Conservation (phyloP, 257 asterid genomes). For the Echium plantagineum region DNA sequence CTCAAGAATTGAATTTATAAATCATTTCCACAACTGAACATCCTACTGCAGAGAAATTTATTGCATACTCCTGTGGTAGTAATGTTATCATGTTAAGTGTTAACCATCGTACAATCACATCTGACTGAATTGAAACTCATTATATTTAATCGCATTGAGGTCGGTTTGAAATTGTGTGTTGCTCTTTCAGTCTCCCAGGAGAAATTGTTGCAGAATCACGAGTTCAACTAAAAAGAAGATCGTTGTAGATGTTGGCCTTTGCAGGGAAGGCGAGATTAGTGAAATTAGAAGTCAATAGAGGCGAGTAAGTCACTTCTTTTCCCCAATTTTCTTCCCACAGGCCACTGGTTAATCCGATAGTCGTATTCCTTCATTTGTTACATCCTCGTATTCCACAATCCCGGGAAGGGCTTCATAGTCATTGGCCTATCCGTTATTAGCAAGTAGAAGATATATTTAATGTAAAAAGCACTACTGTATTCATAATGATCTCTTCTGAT, state of each 20-base stretch:
- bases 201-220: slow-evolving; percentile 68
- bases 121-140: background rate
- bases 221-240: slow-evolving; percentile 28
- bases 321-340: slow-evolving; percentile 1
- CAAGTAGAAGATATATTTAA: background rate
- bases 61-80: background rate
- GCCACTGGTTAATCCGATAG: slow-evolving; percentile 6
- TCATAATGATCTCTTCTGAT: background rate
- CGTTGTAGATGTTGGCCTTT: slow-evolving; percentile 58
- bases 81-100: too few relatives aligned
- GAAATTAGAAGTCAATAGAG: slow-evolving; percentile 12
- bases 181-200: slow-evolving; percentile 57
- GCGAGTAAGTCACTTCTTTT: background rate
- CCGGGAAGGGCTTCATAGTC: background rate
- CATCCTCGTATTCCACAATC: slow-evolving; percentile 2
- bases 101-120: too few relatives aligned
- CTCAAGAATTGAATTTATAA: too few relatives aligned
- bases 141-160: background rate
- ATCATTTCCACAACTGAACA: too few relatives aligned
- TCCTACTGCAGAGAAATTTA: background rate
- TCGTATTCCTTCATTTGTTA: slow-evolving; percentile 31
- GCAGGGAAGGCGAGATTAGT: slow-evolving; percentile 62
- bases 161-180: background rate
- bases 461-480: background rate
- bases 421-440: background rate